A percentile compares a stretch with the other conserved stretches of the same genome.
Conservation (phyloP, 1,284 basidiomycete species). For the Ceratobasidium sp. region DNA sequence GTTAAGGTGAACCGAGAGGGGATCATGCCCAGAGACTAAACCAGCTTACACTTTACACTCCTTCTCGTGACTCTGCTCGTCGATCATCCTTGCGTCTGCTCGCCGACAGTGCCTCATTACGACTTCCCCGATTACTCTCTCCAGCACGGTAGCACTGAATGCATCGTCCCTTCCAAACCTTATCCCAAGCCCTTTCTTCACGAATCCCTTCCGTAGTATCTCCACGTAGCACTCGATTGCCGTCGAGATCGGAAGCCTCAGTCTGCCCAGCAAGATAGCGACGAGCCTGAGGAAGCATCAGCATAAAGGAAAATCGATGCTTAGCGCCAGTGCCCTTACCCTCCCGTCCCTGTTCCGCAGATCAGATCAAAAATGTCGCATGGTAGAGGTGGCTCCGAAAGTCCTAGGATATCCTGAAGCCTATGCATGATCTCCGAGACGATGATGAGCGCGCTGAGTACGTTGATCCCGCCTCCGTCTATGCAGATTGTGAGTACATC, state of each 20-base stretch:
- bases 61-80: not conserved
- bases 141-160: constrained; percentile 19
- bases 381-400: not conserved
- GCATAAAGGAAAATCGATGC: not conserved
- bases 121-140: constrained; percentile 11
- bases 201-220: constrained; percentile 5
- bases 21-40: too few species aligned
- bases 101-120: not conserved
- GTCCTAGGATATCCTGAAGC: constrained; percentile 5
- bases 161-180: not conserved
- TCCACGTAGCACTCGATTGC: constrained; percentile 4
- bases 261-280: constrained; percentile 26
- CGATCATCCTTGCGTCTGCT: not conserved
- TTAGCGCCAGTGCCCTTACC: constrained; percentile 7
- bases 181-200: not conserved
- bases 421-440: constrained; percentile 52
- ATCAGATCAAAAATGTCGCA: constrained; percentile 33
- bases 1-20: not conserved
- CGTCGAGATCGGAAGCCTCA: not conserved
- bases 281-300: not conserved
- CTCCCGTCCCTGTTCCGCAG: constrained; percentile 41
- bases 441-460: constrained; percentile 52
- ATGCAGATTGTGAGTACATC: too few species aligned
- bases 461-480: constrained; percentile 56
- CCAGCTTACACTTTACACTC: too few species aligned